A percentile compares a stretch with the other conserved stretches of the same genome.
Evolutionary conservation across 257 asterid species (phyloP).

Genomic region (Voacanga thouarsii): DNA sequence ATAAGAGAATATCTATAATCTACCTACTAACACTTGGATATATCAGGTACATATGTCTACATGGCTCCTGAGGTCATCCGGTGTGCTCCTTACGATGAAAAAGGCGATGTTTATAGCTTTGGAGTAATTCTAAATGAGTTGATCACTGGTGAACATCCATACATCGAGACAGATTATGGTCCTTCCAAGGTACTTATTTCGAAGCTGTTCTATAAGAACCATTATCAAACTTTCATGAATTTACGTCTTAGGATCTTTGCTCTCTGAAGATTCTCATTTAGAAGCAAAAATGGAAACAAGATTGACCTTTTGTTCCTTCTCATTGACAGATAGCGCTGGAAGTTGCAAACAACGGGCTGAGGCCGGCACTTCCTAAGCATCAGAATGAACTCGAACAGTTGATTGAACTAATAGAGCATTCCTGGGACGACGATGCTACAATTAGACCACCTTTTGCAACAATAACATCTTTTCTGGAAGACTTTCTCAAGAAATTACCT

Average conservation of each 20-base stretch:
- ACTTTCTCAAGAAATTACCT: constrained; percentile 22
- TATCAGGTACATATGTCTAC: constrained; percentile 66
- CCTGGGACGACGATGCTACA: constrained; percentile 61
- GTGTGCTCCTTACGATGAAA: constrained; percentile 61
- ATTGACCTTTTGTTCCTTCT: not conserved
- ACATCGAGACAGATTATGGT: constrained; percentile 52
- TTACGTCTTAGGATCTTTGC: not conserved
- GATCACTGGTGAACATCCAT: constrained; percentile 61
- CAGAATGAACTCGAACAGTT: constrained; percentile 36
- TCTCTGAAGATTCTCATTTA: not conserved
- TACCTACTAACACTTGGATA: not conserved
- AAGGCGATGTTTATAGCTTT: constrained; percentile 73
- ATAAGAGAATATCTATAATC: no score
- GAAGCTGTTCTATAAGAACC: not conserved
- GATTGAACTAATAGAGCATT: constrained; percentile 37
- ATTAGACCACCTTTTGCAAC: constrained; percentile 50
- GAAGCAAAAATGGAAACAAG: not conserved
- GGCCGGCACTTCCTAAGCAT: constrained; percentile 46
- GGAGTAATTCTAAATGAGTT: constrained; percentile 64
- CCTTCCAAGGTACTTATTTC: constrained; percentile 47
- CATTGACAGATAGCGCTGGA: constrained; percentile 59
- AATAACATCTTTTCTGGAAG: constrained; percentile 46
- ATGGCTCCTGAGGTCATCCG: constrained; percentile 85
- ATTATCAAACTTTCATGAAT: not conserved
- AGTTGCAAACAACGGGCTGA: constrained; percentile 64